Base-by-base conservation (phyloP, 2,329 filamentous ascomycete species). In the Stachybotrys chartarum region DNA sequence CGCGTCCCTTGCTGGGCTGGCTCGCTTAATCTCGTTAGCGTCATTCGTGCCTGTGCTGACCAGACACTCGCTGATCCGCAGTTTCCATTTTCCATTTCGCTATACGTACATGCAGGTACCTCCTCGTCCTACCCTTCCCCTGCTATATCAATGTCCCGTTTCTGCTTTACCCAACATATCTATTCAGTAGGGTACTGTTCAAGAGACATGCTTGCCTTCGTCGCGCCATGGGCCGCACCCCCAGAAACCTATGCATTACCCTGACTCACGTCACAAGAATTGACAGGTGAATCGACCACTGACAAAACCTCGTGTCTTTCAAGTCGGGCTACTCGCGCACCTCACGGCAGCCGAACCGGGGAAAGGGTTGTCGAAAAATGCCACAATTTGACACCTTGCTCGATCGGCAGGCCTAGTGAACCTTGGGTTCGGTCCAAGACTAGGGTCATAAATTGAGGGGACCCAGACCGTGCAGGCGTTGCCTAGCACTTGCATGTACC, bases 1-100 rank as follows among this genome's bases (percentile, higher is more conserved):
- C 24, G 24, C 24, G 24, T 24, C 24, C 24, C 24, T 24, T 24
- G 24, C 24, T 24, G 24, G 24, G 24, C 54, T 59, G 24, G 24
- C 64, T 71, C 68, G 68, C 68, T 68, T 71, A 71, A 70, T 68
- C 68, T 64, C 56, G 58, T 60, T 70, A 70, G 68, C 65, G 68
- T 64, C 63, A 57, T 56, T 58, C 57, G 24, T 24, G 24, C 10
- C 14, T 42, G 35, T 42, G 35, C 35, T 42, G 35, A 42, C 35
- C 35, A 42, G 10, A 14, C 35, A 42, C 35, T 42, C 3, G 35
- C 35, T 42, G 35, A 42, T 42, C 35, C 35, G 35, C 35, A 42
- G 35, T 10, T 42, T 42, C 35, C 35, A 42, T 42, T 42, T 42
- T 14, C 8, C 35, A 24, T 24, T 24, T 24, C 24, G 24, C 24